Conservation (phyloP, 1,284 basidiomycete species). For the Microstroma glucosiphilum region DNA sequence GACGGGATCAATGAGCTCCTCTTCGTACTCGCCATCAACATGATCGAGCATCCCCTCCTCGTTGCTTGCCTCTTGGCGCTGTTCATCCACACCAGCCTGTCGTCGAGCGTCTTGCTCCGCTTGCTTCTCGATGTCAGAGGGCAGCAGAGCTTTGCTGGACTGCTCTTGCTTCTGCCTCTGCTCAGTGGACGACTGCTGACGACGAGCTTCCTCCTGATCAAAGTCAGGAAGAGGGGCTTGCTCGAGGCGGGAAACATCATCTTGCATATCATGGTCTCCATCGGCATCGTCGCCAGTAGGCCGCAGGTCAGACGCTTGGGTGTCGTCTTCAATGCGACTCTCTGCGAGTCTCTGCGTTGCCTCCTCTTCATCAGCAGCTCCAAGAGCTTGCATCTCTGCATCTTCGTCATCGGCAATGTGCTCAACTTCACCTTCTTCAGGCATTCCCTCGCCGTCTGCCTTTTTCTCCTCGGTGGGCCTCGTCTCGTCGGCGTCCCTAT, state of each 20-base stretch:
- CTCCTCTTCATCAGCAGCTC: slow-evolving; percentile 64
- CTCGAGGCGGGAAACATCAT: slow-evolving; percentile 6
- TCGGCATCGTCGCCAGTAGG: slow-evolving; percentile 35
- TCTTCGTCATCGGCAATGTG: slow-evolving; percentile 68
- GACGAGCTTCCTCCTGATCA: slow-evolving; percentile 32
- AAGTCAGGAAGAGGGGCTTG: not conserved
- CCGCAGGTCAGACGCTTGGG: slow-evolving; percentile 16
- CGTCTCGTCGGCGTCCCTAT: slow-evolving; percentile 50
- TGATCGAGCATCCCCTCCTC: slow-evolving; percentile 55
- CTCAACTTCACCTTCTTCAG: slow-evolving; percentile 59
- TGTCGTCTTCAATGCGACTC: slow-evolving; percentile 24
- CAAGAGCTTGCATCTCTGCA: slow-evolving; percentile 80
- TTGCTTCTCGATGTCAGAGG: slow-evolving; percentile 29
- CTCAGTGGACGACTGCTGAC: slow-evolving; percentile 46
- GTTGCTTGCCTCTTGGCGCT: slow-evolving; percentile 57
- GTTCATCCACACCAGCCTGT: slow-evolving; percentile 18
- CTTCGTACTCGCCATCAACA: slow-evolving; percentile 22
- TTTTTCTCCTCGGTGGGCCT: slow-evolving; percentile 48
- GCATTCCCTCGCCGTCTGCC: slow-evolving; percentile 55
- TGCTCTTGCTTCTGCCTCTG: slow-evolving; percentile 20
- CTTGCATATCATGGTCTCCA: slow-evolving; percentile 33
- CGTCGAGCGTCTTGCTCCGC: slow-evolving; percentile 18
- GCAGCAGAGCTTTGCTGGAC: slow-evolving; percentile 29
- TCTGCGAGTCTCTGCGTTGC: slow-evolving; percentile 67
- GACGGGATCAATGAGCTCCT: slow-evolving; percentile 21